Conservation (phyloP, 2,329 filamentous ascomycete genomes). For the Penicillium sp. region DNA sequence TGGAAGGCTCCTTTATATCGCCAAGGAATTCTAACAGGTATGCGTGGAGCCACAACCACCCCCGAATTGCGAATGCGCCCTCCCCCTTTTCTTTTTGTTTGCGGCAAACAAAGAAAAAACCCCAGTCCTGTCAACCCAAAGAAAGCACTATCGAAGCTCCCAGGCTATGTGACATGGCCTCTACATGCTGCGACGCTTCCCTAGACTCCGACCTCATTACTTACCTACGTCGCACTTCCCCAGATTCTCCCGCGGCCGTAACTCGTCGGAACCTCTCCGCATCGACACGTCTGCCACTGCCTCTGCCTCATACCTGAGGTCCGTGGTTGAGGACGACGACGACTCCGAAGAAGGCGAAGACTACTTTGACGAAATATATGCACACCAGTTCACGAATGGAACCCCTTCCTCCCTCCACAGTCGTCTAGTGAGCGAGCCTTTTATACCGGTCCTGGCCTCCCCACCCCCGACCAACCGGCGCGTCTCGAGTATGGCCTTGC, state of each 20-base stretch:
- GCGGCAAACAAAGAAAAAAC: neutral
- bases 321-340: conserved; percentile 28
- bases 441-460: conserved; percentile 67
- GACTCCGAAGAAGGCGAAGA: conserved; percentile 26
- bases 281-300: conserved; percentile 36
- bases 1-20: conserved; percentile 31
- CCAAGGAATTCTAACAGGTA: conserved; percentile 44
- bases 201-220: conserved; percentile 23
- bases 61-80: neutral
- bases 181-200: conserved; percentile 22
- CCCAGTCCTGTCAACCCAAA: neutral
- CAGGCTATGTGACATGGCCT: conserved; percentile 15
- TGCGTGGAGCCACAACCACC: conserved; percentile 15
- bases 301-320: conserved; percentile 22
- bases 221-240: conserved; percentile 22
- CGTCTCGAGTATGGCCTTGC: conserved; percentile 46
- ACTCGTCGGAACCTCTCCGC: conserved; percentile 32
- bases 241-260: conserved; percentile 43
- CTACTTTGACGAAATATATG: conserved; percentile 27
- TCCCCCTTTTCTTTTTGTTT: conserved; percentile 2
- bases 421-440: conserved; percentile 46
- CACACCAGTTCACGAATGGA: conserved; percentile 38
- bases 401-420: conserved; percentile 37
- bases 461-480: conserved; percentile 55
- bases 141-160: neutral